These are phyloP conservation scores for Globisporangium takayamanum DNA, from an alignment of 352 stramenopile genomes.

Conservation along the genomic window DNA sequence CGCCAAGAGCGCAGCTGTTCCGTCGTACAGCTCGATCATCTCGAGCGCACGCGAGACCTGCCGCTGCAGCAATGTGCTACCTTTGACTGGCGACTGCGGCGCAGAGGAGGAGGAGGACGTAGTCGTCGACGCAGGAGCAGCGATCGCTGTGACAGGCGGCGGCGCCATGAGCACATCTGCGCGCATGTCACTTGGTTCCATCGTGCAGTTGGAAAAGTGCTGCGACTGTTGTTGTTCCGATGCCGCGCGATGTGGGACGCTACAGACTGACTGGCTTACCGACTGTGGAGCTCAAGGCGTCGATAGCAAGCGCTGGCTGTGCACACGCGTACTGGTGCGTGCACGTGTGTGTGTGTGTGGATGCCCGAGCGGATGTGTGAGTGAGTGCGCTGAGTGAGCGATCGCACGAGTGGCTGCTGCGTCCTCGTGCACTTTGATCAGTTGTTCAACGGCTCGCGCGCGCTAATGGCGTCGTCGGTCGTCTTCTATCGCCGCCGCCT, in stretches of 20 bases:
- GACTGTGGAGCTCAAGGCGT: too few species aligned
- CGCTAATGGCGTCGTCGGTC: neutral
- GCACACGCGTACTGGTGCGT: too few species aligned
- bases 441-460: too few species aligned
- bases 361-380: too few species aligned
- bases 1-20: constrained; percentile 4
- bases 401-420: too few species aligned
- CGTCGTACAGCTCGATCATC: constrained; percentile 34
- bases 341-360: too few species aligned
- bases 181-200: constrained; percentile 3
- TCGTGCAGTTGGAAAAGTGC: neutral
- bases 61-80: constrained; percentile 29
- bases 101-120: constrained; percentile 3
- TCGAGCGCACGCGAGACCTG: constrained; percentile 46
- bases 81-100: constrained; percentile 12
- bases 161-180: neutral
- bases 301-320: too few species aligned
- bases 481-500: neutral
- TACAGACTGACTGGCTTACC: neutral
- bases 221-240: too few species aligned
- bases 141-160: neutral
- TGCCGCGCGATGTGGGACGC: neutral
- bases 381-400: too few species aligned
- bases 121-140: neutral
- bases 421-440: too few species aligned